These are phyloP conservation scores for Talaromyces pinophilus DNA, from an alignment of 2,329 filamentous ascomycete species.

Conservation along the genomic window DNA sequence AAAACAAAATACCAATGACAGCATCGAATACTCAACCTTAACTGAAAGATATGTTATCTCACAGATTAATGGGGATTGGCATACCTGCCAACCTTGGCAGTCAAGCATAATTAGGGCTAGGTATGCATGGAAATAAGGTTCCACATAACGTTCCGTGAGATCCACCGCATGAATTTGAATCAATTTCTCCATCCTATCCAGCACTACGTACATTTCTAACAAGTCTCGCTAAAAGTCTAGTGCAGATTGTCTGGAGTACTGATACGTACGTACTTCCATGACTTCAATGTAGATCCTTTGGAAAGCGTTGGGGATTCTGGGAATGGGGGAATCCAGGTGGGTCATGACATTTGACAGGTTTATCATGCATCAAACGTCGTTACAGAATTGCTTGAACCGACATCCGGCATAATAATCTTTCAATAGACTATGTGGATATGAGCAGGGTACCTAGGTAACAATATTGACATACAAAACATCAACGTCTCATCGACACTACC, in stretches of 20 bases:
- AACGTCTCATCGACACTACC: not conserved
- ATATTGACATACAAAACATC: not conserved
- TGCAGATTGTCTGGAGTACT: not conserved
- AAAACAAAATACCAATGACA: not conserved
- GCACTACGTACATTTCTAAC: not conserved
- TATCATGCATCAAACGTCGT: not conserved
- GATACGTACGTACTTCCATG: not conserved
- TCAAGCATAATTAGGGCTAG: constrained; percentile 7
- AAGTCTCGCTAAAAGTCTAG: not conserved
- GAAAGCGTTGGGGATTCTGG: constrained; percentile 7
- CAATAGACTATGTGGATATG: not conserved
- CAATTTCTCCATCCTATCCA: not conserved
- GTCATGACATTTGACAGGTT: not conserved
- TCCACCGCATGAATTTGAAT: not conserved
- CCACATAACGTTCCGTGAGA: not conserved
- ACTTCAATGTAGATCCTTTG: not conserved
- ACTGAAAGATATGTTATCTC: not conserved
- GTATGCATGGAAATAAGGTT: constrained; percentile 1
- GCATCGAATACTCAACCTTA: not conserved
- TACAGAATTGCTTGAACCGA: not conserved
- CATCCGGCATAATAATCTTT: not conserved
- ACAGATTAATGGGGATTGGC: not conserved
- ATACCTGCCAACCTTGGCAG: not conserved
- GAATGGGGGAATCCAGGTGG: not conserved
- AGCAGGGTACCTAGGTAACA: not conserved